phyloP scores from a whole-genome alignment of 2,329 filamentous ascomycete species.

The Colletotrichum sp. region DNA sequence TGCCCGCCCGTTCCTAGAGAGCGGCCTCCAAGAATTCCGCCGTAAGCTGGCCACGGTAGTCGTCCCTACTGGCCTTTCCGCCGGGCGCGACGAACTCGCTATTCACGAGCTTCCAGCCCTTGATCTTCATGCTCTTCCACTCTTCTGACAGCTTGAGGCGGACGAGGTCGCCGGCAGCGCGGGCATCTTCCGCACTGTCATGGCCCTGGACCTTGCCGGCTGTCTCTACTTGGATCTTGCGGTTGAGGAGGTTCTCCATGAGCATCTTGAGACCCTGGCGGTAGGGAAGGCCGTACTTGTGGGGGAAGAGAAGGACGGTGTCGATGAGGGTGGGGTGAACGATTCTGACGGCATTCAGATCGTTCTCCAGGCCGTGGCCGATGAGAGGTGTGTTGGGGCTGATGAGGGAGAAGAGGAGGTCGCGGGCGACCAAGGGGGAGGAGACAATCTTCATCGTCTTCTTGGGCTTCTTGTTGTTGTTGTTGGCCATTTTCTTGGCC shows the following conservation, averaged over 20 bases:
- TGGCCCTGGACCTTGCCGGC: slow-evolving; percentile 66
- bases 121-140: slow-evolving; percentile 70
- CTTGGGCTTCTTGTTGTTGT: slow-evolving; percentile 26
- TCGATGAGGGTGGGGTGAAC: slow-evolving; percentile 87
- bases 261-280: slow-evolving; percentile 81
- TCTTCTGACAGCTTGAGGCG: slow-evolving; percentile 70
- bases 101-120: slow-evolving; percentile 70
- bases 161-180: slow-evolving; percentile 86
- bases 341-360: slow-evolving; percentile 84
- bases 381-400: slow-evolving; percentile 82
- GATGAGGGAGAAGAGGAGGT: slow-evolving; percentile 78
- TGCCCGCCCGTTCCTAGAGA: background rate
- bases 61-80: slow-evolving; percentile 11
- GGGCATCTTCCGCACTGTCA: slow-evolving; percentile 91
- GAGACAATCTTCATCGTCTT: slow-evolving; percentile 72
- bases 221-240: slow-evolving; percentile 78
- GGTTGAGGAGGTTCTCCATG: slow-evolving; percentile 70
- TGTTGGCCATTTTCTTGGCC: slow-evolving; percentile 22
- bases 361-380: slow-evolving; percentile 94
- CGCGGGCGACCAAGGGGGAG: slow-evolving; percentile 76
- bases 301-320: slow-evolving; percentile 83
- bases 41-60: slow-evolving; percentile 32
- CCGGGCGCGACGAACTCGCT: slow-evolving; percentile 49
- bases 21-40: slow-evolving; percentile 41
- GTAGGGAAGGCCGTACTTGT: slow-evolving; percentile 76